A percentile compares a stretch with the other conserved stretches of the same genome.
phyloP scores from a whole-genome alignment of 352 stramenopile genomes.

The Phytophthora cryptogea region DNA sequence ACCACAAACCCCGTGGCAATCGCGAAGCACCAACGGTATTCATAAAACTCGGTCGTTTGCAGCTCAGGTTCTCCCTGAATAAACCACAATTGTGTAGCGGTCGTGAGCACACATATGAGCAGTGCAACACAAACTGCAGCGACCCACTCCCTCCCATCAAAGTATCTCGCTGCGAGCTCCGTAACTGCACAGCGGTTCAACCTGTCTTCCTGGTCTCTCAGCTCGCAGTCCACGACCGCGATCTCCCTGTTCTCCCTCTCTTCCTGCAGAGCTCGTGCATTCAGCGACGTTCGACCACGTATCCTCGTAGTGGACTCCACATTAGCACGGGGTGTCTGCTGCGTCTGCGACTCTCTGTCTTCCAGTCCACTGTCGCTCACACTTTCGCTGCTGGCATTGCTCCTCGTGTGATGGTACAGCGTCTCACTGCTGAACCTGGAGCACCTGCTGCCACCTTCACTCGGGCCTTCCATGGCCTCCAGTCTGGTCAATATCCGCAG shows the following conservation, averaged over 20 bases:
- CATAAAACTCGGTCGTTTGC: constrained; percentile 48
- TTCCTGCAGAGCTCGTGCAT: constrained; percentile 21
- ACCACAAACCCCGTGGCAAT: constrained; percentile 38
- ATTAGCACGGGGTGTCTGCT: constrained; percentile 2
- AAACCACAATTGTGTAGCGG: constrained; percentile 30
- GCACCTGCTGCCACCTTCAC: constrained; percentile 21
- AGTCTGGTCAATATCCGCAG: constrained; percentile 42
- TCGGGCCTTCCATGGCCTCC: constrained; percentile 31
- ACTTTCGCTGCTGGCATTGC: constrained; percentile 25
- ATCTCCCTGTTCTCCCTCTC: constrained; percentile 33
- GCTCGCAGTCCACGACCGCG: constrained; percentile 31
- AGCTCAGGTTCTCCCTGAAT: constrained; percentile 40
- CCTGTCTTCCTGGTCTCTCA: constrained; percentile 26
- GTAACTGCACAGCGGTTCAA: constrained; percentile 34
- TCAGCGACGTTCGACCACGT: constrained; percentile 16
- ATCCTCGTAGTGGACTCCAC: constrained; percentile 18
- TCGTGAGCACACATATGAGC: constrained; percentile 28
- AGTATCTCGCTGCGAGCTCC: constrained; percentile 17
- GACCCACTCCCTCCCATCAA: constrained; percentile 43
- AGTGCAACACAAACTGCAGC: constrained; percentile 39
- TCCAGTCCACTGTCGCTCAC: background rate
- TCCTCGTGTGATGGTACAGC: constrained; percentile 36
- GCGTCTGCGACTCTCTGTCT: background rate
- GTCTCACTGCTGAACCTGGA: constrained; percentile 34
- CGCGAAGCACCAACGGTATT: constrained; percentile 46